phyloP scores from a whole-genome alignment of 163 green algal species.

The Prototheca wickerhamii region DNA sequence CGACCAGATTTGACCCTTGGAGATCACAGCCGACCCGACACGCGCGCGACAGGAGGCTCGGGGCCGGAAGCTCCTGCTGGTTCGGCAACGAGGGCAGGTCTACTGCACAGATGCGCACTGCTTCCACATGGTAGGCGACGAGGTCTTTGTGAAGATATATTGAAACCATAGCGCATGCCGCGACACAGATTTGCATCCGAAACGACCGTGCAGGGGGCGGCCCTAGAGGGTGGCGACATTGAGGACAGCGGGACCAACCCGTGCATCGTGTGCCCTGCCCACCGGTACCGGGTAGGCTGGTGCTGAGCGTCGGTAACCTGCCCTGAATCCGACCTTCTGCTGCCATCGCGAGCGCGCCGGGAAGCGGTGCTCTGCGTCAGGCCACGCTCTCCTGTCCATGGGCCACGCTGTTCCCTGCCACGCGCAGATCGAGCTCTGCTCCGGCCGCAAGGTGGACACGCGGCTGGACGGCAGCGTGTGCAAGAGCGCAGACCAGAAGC shows the following conservation, averaged over 20 bases:
- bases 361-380: too few relatives aligned
- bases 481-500: conserved; percentile 21
- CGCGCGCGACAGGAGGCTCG: conserved; percentile 21
- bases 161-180: background rate
- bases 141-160: background rate
- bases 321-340: too few relatives aligned
- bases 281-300: conserved; percentile 20
- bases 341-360: too few relatives aligned
- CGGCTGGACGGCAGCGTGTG: conserved; percentile 18
- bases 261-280: conserved; percentile 34
- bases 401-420: background rate
- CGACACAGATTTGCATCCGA: background rate
- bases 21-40: background rate
- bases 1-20: background rate
- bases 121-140: conserved; percentile 21
- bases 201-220: background rate
- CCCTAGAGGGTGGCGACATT: conserved; percentile 27
- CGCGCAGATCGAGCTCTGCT: conserved; percentile 20
- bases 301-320: too few relatives aligned
- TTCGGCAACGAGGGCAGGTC: conserved; percentile 8
- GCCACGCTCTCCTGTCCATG: background rate
- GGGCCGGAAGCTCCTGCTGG: conserved; percentile 24
- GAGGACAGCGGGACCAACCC: conserved; percentile 26
- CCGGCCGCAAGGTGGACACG: conserved; percentile 21
- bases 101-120: conserved; percentile 29